Base-by-base conservation (phyloP, 495 filamentous ascomycete genomes). In the Cercophora newfieldiana region DNA sequence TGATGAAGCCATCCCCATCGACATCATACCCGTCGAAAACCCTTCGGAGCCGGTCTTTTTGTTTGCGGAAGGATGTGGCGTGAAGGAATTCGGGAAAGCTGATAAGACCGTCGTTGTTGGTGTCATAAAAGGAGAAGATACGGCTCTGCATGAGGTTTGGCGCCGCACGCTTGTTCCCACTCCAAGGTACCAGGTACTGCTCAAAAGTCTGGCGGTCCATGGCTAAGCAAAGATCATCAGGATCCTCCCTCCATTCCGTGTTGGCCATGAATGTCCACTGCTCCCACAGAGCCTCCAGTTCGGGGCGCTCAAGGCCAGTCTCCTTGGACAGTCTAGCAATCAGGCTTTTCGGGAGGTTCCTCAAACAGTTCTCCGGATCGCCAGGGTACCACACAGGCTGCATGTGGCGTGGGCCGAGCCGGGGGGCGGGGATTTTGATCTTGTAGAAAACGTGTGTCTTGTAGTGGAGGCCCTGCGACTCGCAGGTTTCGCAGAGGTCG, bases 391-490 rank as follows among this genome's bases (percentile, higher is more conserved):
- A 94, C 2, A 92, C 86, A 3, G 91, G 89, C 68, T 91, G 88
- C 14, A 88, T 87, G 72, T 93, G 87, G 57, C 81, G 75, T 47
- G 78, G 76, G 58, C 78, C 79, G 22, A 82, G 76, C 14, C 81
- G 74, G 1, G 81, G 81, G 49, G 79, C 79, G 14, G 81, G 81
- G 25, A 84, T 69, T 59, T 76, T 77, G 72, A 84, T 89, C 76
- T 98, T 98, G 82, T 94, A 96, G 81, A 99, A 97, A 50, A 99
- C 81, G 79, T 99, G 95, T 0, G 93, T 96, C 77, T 94, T 96
- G 66, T 84, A 87, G 74, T 99, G 96, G 0, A 92, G 81, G 59
- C 90, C 87, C 74, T 91, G 87, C 4, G 90, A 87, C 77, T 97
- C 94, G 73, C 94, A 97, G 8, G 86, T 88, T 75, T 96, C 91